These are phyloP conservation scores for Lignosus rhinocerotis DNA, from an alignment of 1,284 basidiomycete species.

Conservation along the genomic window DNA sequence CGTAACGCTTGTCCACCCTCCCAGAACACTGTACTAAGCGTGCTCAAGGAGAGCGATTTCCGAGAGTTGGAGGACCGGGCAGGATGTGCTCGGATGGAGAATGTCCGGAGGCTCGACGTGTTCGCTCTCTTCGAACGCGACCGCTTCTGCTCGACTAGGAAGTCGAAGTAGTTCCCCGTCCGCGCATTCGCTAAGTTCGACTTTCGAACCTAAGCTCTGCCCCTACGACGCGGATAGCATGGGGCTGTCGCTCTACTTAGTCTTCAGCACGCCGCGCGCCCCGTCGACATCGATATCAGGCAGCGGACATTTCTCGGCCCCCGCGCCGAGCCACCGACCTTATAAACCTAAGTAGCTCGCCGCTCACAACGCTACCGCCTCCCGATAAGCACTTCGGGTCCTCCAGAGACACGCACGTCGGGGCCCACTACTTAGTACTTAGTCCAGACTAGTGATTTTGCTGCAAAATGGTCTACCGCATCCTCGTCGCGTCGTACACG, in stretches of 20 bases:
- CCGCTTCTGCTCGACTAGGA: conserved; percentile 19
- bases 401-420: not conserved
- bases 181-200: conserved; percentile 2
- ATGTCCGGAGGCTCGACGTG: conserved; percentile 10
- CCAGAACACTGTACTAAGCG: not conserved
- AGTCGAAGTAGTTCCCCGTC: conserved; percentile 15
- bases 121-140: conserved; percentile 10
- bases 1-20: not conserved
- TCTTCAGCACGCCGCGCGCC: not conserved
- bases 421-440: not conserved
- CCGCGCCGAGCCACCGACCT: conserved; percentile 10
- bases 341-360: conserved; percentile 24
- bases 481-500: conserved; percentile 68
- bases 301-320: conserved; percentile 30
- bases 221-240: not conserved
- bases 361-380: not conserved
- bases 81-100: conserved; percentile 11
- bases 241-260: conserved; percentile 1
- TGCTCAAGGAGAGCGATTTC: not conserved
- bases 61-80: not conserved
- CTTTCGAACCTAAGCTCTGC: conserved; percentile 3
- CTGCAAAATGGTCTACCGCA: conserved; percentile 39
- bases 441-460: not conserved
- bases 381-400: conserved; percentile 21
- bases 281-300: conserved; percentile 22